Conservation (phyloP, 768 basidiomycete genomes). For the Psilocybe tampanensis region DNA sequence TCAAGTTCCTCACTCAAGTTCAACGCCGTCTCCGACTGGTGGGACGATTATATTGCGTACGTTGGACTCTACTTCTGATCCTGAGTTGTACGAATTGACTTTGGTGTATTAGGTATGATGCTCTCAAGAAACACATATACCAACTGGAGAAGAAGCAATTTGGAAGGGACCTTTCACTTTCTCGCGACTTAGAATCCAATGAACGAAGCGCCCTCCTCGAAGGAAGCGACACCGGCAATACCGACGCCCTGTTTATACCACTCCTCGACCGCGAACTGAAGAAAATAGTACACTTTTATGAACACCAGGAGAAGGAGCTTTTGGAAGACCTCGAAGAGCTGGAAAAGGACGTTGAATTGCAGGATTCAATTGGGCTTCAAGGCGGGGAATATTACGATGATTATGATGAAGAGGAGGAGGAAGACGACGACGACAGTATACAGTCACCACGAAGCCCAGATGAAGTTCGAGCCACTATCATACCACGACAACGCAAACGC, state of each 20-base stretch:
- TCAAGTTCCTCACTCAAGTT: constrained; percentile 83
- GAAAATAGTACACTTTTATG: constrained; percentile 84
- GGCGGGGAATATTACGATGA: constrained; percentile 55
- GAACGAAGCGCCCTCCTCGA: constrained; percentile 61
- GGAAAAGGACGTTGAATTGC: constrained; percentile 55
- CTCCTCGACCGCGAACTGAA: constrained; percentile 81
- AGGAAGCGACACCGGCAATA: constrained; percentile 33
- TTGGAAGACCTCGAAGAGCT: constrained; percentile 58
- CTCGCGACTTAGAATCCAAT: constrained; percentile 63
- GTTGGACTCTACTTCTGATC: constrained; percentile 32
- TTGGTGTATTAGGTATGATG: constrained; percentile 68
- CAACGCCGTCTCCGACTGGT: constrained; percentile 91
- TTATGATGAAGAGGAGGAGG: constrained; percentile 62
- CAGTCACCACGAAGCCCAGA: constrained; percentile 36
- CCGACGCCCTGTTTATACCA: constrained; percentile 67
- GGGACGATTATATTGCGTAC: constrained; percentile 88
- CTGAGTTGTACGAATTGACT: background rate
- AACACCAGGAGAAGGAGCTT: constrained; percentile 73
- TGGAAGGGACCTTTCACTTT: constrained; percentile 34
- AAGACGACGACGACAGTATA: constrained; percentile 46
- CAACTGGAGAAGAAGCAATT: constrained; percentile 80
- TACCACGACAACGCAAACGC: constrained; percentile 37
- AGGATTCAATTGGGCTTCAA: constrained; percentile 61
- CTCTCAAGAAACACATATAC: constrained; percentile 84
- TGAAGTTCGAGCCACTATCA: constrained; percentile 20